Conservation (phyloP, 768 basidiomycete genomes). For the Suillus clintonianus region DNA sequence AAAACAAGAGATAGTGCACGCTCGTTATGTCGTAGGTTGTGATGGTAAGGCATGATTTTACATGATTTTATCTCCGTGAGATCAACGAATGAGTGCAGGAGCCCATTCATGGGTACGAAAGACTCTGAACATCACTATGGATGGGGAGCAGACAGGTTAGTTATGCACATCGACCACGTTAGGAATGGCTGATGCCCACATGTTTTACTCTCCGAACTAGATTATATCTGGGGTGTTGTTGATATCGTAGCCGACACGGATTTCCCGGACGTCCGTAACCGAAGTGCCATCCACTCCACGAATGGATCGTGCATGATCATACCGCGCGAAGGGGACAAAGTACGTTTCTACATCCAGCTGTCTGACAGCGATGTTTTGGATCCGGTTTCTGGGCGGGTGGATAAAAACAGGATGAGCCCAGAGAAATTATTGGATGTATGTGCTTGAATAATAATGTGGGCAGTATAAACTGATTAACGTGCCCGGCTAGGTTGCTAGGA, state of each 20-base stretch:
- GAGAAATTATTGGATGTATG: conserved; percentile 54
- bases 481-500: conserved; percentile 49
- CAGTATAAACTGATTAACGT: not conserved
- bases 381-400: conserved; percentile 49
- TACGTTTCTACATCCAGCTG: conserved; percentile 73
- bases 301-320: conserved; percentile 73
- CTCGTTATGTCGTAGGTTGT: conserved; percentile 37
- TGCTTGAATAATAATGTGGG: not conserved
- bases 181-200: not conserved
- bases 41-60: conserved; percentile 26
- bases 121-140: conserved; percentile 42
- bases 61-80: not conserved
- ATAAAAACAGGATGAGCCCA: conserved; percentile 52
- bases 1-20: conserved; percentile 35
- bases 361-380: conserved; percentile 48
- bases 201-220: conserved; percentile 29
- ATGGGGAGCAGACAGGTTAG: conserved; percentile 49
- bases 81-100: conserved; percentile 21
- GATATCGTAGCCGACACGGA: conserved; percentile 69
- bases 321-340: conserved; percentile 66
- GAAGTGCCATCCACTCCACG: conserved; percentile 62
- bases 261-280: conserved; percentile 75
- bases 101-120: conserved; percentile 51
- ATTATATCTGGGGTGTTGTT: conserved; percentile 83
- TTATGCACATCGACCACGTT: not conserved